Evolutionary conservation across 805 yeast genomes (phyloP), one percentile per base, ranked within the genome.

Genomic region (Ogataea philodendri): DNA sequence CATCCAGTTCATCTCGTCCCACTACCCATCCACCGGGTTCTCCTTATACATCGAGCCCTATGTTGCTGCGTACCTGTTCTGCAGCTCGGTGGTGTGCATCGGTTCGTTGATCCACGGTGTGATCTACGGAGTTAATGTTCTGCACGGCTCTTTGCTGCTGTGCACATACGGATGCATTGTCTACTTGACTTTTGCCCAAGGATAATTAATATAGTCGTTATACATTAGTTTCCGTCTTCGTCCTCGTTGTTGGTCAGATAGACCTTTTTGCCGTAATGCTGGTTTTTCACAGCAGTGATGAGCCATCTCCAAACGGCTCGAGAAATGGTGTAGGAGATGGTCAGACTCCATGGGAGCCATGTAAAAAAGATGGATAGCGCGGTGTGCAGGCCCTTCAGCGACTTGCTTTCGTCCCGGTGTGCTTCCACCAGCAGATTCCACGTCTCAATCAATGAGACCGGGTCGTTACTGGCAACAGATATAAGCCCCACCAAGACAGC

Each of bases 181-280:
- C 21, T 38, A 38, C 37, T 32, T 39, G 32, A 42, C 46, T 10
- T 39, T 39, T 36, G 41, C 43, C n/a, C 46, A 42, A 22, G 29
- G 26, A 7, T 35, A 18, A 17, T 23, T 16, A 13, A 11, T 26
- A 19, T 15, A 21, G 17, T 30, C 17, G 18, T 22, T 26, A 35
- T 15, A 26, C 15, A 30, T 20, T 31, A 27, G 11, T 22, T n/a
- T 25, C 36, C 35, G 9, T 40, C 42, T 2, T 45, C 49, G 4
- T 52, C 52, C 15, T 41, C 48, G 16, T 41, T 44, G 26, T 55
- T 57, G 2, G 52, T 38, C 24, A 57, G 42, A 9, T 53, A 39
- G 25, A 45, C 51, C 5, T 51, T 54, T 26, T 41, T 50, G 13
- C 54, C 49, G 40, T 57, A 57, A 24, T 45, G 48, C 35, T 51